These are phyloP conservation scores for Deuterostichococcus epilithicus DNA, from an alignment of 139 green algal genomes.

Conservation along the genomic window DNA sequence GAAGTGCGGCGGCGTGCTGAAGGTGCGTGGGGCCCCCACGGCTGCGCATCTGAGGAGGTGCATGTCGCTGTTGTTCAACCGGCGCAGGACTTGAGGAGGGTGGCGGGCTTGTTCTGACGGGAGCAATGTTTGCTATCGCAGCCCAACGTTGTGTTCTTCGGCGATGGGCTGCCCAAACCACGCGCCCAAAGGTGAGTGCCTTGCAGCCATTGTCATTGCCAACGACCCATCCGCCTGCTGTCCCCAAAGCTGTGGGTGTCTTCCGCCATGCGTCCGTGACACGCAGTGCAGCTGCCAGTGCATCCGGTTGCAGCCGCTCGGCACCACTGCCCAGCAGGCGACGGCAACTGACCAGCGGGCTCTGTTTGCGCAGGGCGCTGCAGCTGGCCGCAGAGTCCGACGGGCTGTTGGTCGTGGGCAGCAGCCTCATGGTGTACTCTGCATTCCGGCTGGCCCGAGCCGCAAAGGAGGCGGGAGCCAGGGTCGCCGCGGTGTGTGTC, in stretches of 20 bases:
- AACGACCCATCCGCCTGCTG: neutral
- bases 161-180: constrained; percentile 51
- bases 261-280: neutral
- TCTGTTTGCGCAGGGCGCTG: constrained; percentile 15
- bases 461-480: constrained; percentile 43
- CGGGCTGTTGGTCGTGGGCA: constrained; percentile 64
- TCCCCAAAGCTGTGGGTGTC: neutral
- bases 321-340: neutral
- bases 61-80: too few species aligned
- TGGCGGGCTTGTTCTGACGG: too few species aligned
- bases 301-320: neutral
- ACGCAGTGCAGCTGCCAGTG: neutral
- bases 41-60: too few species aligned
- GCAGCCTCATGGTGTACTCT: constrained; percentile 61
- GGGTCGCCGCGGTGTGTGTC: constrained; percentile 64
- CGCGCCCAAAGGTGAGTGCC: constrained; percentile 21
- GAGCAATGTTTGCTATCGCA: too few species aligned
- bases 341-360: neutral
- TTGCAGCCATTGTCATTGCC: neutral
- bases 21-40: too few species aligned
- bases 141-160: constrained; percentile 87
- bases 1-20: constrained; percentile 70
- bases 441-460: constrained; percentile 77
- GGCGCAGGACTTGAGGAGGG: too few species aligned
- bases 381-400: constrained; percentile 28